Evolutionary conservation across 345 rosid species (phyloP), one percentile per base, ranked within the genome.

Genomic region (Rhodomyrtus tomentosa): DNA sequence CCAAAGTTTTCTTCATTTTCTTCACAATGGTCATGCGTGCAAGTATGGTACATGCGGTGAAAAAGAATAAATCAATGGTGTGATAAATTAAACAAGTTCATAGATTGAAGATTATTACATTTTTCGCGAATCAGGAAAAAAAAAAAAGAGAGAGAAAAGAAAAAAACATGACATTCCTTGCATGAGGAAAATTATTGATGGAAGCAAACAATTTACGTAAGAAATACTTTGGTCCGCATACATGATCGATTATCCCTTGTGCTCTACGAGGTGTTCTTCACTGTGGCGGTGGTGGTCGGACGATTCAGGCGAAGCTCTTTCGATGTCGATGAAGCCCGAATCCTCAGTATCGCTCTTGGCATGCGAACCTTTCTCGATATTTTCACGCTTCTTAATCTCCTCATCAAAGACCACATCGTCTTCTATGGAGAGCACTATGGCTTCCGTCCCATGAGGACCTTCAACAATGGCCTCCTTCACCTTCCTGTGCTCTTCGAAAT

Each of bases 401-500:
- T 36, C 82, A 5, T 86, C 87, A 50, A 86, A 5, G 85, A 73
- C 76, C 49, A 86, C 85, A 55, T 86, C 87, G 48, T 86, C 87
- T 54, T 86, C 87, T 9, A 86, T 12, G 4, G 83, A 38, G 32
- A 86, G 72, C 27, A 82, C 56, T 20, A 86, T 13, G 55, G 58
- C 83, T 50, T 82, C 87, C 14, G 79, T 86, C 24, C 87, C 85
- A 82, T 86, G 82, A 7, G 87, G 87, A 18, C 87, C 87, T 76
- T 82, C 55, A 16, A 86, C 58, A 24, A 86, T 82, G 15, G 79
- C 85, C 82, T 86, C 87, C 84, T 48, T 49, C 38, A 86, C 87
- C 48, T 42, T 82, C 80, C 87, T 45, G 51, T 86, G 87, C 84
- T 86, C 87, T 49, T 86, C 85, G 25, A 82, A 86, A 20, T 53